Evolutionary conservation across 2,329 filamentous ascomycete species (phyloP), one percentile per base, ranked within the genome.

Genomic region (Amesomyces nigricolor): DNA sequence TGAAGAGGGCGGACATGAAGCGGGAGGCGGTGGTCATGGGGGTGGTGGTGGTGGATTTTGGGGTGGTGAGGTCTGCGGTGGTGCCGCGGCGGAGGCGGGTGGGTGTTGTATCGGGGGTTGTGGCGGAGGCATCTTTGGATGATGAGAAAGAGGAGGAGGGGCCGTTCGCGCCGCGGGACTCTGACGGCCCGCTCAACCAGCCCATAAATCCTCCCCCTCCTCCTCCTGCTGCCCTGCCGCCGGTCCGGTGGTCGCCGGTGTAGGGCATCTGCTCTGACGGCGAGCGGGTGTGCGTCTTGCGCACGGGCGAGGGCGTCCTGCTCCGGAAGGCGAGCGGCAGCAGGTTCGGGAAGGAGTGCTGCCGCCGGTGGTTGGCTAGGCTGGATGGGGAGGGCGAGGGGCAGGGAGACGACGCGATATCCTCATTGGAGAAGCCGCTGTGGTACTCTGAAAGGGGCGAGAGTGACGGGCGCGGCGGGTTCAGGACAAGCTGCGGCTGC

Each of bases 1-100:
- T 68, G 37, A 73, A 66, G 44, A 78, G 65, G 10, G 74, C 70
- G 5, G 76, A 72, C 66, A 78, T 70, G 48, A 74, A 71, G 3
- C 76, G 32, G 72, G 75, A 42, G 73, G 75, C 45, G 55, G 65
- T 22, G 67, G 63, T 39, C 62, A 65, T 30, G 62, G 53, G 43
- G 55, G 65, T 19, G 67, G 63, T 39, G 61, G 65, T 30, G 62
- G 52, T 51, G 44, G 63, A 70, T 54, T 72, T 73, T 9, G 73
- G 67, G 13, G 72, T 70, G 5, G 67, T 64, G 10, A 59, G 46
- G 61, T 70, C 65, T 4, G 51, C 17, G 40, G 40, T 14, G 22
- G 66, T 66, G 48, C 62, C 63, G 53, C 62, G 61, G 13, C 63
- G 60, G 43, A 61, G 51, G 38, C 59, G 61, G 59, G 63, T 71